Base-by-base conservation (phyloP, 495 filamentous ascomycete species). In the Lindgomyces ingoldianus region DNA sequence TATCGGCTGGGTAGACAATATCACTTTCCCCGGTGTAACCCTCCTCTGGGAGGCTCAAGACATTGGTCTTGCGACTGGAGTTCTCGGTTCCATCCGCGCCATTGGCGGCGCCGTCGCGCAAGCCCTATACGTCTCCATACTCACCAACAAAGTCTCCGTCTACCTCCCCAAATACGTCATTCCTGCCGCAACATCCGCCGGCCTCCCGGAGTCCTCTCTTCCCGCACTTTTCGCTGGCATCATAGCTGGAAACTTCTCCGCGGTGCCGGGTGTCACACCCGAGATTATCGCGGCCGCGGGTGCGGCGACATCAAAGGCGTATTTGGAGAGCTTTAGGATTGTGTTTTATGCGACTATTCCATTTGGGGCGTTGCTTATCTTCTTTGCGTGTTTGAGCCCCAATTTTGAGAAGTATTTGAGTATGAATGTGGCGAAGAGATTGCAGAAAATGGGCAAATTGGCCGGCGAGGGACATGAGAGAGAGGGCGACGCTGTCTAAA, bases 271-370 rank as follows among this genome's bases (percentile, higher is more conserved):
- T 4, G 69, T 81, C 22, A 81, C 74, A 1, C 56, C 67, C n/a
- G 48, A 68, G 18, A 72, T 80, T 24, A 60, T 72, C 8, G 70
- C 71, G 0, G 76, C 74, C 1, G 75, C 81, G 0, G 68, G 62
- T 18, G 65, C 65, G 1, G 76, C 77, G 19, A 49, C 75, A 0
- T 75, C 72, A 29, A 70, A 64, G 1, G 80, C 79, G 1, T 80
- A 79, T 61, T 69, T 78, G 9, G 61, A 76, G 41, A 73, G 75
- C 1, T 81, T 81, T 67, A 68, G 71, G 50, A 77, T 76, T 12
- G 79, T 83, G 3, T 84, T 79, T 50, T 75, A 79, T 19, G 75
- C 77, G 1, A 80, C 74, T 50, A 75, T 83, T 53, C 75, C 78
- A 0, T 84, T 84, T 58, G 76, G 77, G 19, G 74, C 69, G 12